A percentile compares a stretch with the other conserved stretches of the same genome.
These are phyloP conservation scores for Pythium periplocum DNA, from an alignment of 352 stramenopile species.

Conservation along the genomic window DNA sequence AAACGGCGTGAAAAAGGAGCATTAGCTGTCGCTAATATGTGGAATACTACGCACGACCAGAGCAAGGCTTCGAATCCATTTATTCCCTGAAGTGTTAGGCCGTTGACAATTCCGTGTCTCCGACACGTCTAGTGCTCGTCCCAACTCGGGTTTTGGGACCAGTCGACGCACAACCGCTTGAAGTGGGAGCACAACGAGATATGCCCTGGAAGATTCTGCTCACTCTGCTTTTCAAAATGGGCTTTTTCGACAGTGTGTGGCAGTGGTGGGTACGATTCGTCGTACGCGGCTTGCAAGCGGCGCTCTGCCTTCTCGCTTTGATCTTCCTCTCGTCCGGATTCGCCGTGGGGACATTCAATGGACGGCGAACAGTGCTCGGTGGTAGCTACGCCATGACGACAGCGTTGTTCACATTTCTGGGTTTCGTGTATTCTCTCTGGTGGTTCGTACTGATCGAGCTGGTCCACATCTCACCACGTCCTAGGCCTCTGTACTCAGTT, in stretches of 20 bases:
- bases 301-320: conserved; percentile 15
- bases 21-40: too few species aligned
- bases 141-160: too few species aligned
- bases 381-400: conserved; percentile 17
- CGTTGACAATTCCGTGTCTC: too few species aligned
- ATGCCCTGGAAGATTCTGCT: not conserved
- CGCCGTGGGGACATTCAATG: conserved; percentile 17
- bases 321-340: conserved; percentile 19
- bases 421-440: conserved; percentile 17
- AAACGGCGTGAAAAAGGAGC: too few species aligned
- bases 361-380: conserved; percentile 10
- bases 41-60: too few species aligned
- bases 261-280: conserved; percentile 15
- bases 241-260: conserved; percentile 15
- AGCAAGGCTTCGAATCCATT: too few species aligned
- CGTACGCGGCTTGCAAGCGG: conserved; percentile 12
- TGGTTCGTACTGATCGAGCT: conserved; percentile 20
- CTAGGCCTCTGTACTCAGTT: conserved; percentile 8
- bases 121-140: too few species aligned
- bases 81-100: too few species aligned
- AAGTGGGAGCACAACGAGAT: too few species aligned
- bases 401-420: conserved; percentile 15
- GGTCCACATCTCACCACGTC: conserved; percentile 8
- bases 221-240: conserved; percentile 9
- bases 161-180: too few species aligned